Evolutionary conservation across 768 basidiomycete species (phyloP).

Genomic region (Hydnomerulius pinastri): DNA sequence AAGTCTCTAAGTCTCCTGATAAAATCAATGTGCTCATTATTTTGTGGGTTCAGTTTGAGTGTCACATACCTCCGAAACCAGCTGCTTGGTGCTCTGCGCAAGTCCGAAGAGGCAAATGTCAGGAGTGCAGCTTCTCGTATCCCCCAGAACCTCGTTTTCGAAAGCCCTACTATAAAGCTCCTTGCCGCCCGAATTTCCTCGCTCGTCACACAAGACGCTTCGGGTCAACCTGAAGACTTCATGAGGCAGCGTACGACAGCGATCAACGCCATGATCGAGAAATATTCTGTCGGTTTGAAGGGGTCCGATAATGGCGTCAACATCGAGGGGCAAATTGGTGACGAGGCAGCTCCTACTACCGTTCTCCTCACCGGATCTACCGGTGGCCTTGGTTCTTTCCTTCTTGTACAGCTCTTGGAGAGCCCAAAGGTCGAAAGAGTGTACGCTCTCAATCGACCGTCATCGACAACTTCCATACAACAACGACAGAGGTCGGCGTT

Average conservation of each 20-base stretch:
- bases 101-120: slow-evolving; percentile 26
- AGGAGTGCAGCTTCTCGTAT: slow-evolving; percentile 25
- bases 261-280: slow-evolving; percentile 38
- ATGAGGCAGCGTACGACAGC: not conserved
- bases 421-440: slow-evolving; percentile 22
- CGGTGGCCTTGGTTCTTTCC: slow-evolving; percentile 38
- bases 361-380: slow-evolving; percentile 44
- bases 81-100: slow-evolving; percentile 17
- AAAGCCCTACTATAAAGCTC: slow-evolving; percentile 38
- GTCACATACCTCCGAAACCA: slow-evolving; percentile 20
- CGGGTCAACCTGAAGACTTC: not conserved
- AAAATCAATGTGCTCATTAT: too few relatives aligned
- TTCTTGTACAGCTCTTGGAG: slow-evolving; percentile 29
- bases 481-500: slow-evolving; percentile 33
- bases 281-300: slow-evolving; percentile 31
- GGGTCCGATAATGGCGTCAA: not conserved
- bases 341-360: not conserved
- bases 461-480: slow-evolving; percentile 2
- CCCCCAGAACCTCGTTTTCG: slow-evolving; percentile 31
- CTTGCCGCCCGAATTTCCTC: slow-evolving; percentile 24
- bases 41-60: slow-evolving; percentile 14
- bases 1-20: too few relatives aligned
- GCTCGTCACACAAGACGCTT: not conserved
- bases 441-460: slow-evolving; percentile 31
- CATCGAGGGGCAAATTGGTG: not conserved